Conservation (phyloP, 805 yeast species). For the Kuraishia borneana region DNA sequence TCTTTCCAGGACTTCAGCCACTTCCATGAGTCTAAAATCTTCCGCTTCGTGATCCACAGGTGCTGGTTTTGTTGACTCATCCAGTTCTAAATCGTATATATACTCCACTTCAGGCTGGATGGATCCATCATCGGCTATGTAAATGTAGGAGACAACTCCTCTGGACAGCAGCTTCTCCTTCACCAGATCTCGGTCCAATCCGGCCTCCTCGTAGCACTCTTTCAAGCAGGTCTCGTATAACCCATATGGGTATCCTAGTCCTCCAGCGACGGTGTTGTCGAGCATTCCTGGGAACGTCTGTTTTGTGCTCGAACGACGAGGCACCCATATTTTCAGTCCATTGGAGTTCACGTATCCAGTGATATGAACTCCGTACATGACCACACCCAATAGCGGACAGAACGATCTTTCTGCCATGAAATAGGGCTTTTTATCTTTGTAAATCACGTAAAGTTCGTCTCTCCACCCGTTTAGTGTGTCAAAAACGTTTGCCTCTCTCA, state of each 20-base stretch:
- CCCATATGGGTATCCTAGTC: conserved; percentile 74
- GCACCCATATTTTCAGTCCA: conserved; percentile 63
- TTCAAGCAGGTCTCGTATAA: conserved; percentile 68
- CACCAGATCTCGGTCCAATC: conserved; percentile 45
- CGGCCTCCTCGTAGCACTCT: conserved; percentile 89
- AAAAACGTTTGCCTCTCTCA: conserved; percentile 25
- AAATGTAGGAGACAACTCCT: conserved; percentile 65
- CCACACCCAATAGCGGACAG: conserved; percentile 72
- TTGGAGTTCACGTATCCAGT: conserved; percentile 59
- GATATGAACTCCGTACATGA: conserved; percentile 84
- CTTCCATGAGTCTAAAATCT: conserved; percentile 50
- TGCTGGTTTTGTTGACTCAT: conserved; percentile 33
- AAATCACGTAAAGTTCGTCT: conserved; percentile 68
- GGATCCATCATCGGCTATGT: conserved; percentile 38
- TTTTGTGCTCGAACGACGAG: conserved; percentile 66
- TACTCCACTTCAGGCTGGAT: conserved; percentile 87
- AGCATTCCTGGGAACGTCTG: conserved; percentile 85
- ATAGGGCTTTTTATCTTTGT: conserved; percentile 46
- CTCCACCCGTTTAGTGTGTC: conserved; percentile 66
- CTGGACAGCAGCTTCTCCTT: conserved; percentile 28
- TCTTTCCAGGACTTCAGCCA: conserved; percentile 44
- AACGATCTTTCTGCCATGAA: conserved; percentile 71
- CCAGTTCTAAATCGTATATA: conserved; percentile 58
- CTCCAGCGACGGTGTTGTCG: conserved; percentile 95
- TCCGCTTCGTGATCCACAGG: conserved; percentile 72